Evolutionary conservation across 2,329 filamentous ascomycete genomes (phyloP).

Genomic region (Diaporthe eres): DNA sequence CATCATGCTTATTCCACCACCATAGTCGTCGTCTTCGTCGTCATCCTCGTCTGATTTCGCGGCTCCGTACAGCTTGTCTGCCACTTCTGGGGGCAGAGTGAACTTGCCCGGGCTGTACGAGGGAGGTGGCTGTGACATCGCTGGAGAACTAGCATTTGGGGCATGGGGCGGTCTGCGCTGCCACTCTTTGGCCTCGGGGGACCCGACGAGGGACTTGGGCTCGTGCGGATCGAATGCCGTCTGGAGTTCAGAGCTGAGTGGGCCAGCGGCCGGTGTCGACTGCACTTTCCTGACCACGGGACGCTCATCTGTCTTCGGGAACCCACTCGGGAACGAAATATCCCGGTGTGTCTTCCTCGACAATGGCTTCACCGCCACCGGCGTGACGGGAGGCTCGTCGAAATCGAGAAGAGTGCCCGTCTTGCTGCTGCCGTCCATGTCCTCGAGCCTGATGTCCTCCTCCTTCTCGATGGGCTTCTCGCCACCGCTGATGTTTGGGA

Average conservation of each 20-base stretch:
- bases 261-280: conserved; percentile 1
- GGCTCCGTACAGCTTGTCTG: neutral
- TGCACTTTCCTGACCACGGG: conserved; percentile 36
- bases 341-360: conserved; percentile 29
- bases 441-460: conserved; percentile 55
- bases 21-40: conserved; percentile 32
- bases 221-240: neutral
- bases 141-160: neutral
- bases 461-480: conserved; percentile 64
- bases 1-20: conserved; percentile 33
- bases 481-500: conserved; percentile 61
- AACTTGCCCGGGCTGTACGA: conserved; percentile 31
- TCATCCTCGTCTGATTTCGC: neutral
- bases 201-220: conserved; percentile 9
- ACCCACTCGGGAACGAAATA: conserved; percentile 39
- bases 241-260: neutral
- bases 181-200: neutral
- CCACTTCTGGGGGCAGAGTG: neutral
- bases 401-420: conserved; percentile 59
- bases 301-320: conserved; percentile 23
- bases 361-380: conserved; percentile 34
- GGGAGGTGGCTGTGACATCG: neutral
- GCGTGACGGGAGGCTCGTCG: conserved; percentile 46
- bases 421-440: conserved; percentile 49
- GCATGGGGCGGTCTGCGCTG: neutral